Evolutionary conservation across 768 basidiomycete genomes (phyloP).

Genomic region (Lactarius pseudohatsudake): DNA sequence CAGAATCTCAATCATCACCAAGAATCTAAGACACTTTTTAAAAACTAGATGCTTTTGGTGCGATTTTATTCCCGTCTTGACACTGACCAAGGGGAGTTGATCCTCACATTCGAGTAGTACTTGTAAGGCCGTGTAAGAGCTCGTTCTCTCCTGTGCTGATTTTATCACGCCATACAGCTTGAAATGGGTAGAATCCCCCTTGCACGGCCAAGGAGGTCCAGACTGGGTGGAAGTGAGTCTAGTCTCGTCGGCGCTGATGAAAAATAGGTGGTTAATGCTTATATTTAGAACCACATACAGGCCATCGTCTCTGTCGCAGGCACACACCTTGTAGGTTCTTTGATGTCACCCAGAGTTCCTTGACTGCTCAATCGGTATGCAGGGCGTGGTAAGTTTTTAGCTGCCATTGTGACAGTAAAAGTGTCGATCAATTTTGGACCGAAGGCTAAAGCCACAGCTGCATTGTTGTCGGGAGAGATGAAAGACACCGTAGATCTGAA

Average conservation of each 20-base stretch:
- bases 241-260: neutral
- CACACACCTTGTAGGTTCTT: slow-evolving; percentile 67
- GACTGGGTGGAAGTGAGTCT: slow-evolving; percentile 84
- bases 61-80: slow-evolving; percentile 30
- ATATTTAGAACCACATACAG: slow-evolving; percentile 73
- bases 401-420: neutral
- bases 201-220: slow-evolving; percentile 77
- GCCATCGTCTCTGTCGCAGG: slow-evolving; percentile 83
- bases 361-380: neutral
- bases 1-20: neutral
- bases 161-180: slow-evolving; percentile 48
- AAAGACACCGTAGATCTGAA: slow-evolving; percentile 87
- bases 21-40: neutral
- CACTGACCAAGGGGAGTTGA: neutral
- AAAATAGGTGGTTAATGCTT: slow-evolving; percentile 3
- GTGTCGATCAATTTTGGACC: slow-evolving; percentile 2
- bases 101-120: slow-evolving; percentile 51
- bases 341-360: neutral
- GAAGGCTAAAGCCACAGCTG: slow-evolving; percentile 91
- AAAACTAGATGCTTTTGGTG: slow-evolving; percentile 45
- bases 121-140: slow-evolving; percentile 57
- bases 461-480: slow-evolving; percentile 95
- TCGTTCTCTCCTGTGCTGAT: neutral
- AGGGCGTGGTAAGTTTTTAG: slow-evolving; percentile 68
- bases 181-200: slow-evolving; percentile 94